Base-by-base conservation (phyloP, 495 filamentous ascomycete genomes). In the Aspergillus kassunensis region DNA sequence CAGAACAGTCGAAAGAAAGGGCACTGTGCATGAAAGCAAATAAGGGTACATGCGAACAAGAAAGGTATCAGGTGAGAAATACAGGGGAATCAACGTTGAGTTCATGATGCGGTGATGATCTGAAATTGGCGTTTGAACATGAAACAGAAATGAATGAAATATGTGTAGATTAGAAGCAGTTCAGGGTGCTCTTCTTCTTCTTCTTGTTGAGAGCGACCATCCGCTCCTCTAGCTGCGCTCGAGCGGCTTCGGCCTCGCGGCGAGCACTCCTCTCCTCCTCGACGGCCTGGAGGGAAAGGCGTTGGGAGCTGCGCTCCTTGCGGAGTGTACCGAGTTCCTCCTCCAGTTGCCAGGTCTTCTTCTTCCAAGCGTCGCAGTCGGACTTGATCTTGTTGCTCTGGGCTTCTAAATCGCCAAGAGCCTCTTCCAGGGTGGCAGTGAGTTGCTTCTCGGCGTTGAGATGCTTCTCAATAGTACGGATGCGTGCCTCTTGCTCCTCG, bases 401-500 rank as follows among this genome's bases (percentile, higher is more conserved):
- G 42, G 80, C 74, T 69, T 98, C 93, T 15, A 97, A 84, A 61
- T 97, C 95, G 6, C 89, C 90, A 34, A 98, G 79, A 20, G 93
- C 95, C 71, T 97, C 92, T 64, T 98, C 93, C 27, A 98, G 78
- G 25, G 91, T 96, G 16, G 87, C 82, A 5, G 92, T 97, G 21
- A 98, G 84, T 63, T 97, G 92, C 66, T 95, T 96, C 75, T 98
- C 93, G 21, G 95, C 91, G 54, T 86, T 87, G 25, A 98, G 81
- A 64, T 97, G 91, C 75, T 96, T 96, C 75, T 97, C 93, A 56
- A 98, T 96, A 20, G 91, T 92, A 40, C 87, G 85, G 63, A 98
- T 95, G 41, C 90, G 92, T 33, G 87, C 85, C 67, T 97, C 95
- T 64, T 96, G 90, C 56, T 98, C 93, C 57, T 97, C 92, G 42